Base-by-base conservation (phyloP, 2,329 filamentous ascomycete genomes). In the Exophiala aquamarina region DNA sequence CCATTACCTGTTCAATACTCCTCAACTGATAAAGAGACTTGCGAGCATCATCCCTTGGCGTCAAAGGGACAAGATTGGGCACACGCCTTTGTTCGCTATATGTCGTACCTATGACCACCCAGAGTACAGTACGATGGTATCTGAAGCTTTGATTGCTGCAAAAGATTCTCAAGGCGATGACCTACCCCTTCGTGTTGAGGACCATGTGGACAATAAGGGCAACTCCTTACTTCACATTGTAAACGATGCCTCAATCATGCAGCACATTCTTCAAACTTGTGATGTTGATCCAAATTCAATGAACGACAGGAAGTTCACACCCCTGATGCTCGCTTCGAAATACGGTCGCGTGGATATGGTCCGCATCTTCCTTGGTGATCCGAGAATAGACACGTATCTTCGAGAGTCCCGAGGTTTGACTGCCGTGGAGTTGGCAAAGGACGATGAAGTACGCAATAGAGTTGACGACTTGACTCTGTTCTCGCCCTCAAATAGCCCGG, bases 271-370 rank as follows among this genome's bases (percentile, higher is more conserved):
- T 28, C 79, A 87, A 46, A 80, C 85, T 50, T 95, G 91, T 68
- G 93, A 98, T 58, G 86, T 90, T n/a, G 90, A 98, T 63, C 88
- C 92, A 45, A 98, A 98, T 68, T 91, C 92, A 7, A 87, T 85
- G 7, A 98, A 98, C 62, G 91, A 97, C 59, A 95, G 89, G 70
- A 86, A 82, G 38, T 97, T 98, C 63, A 98, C 94, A 0, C 85
- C 93, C 2, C 75, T 98, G 47, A 98, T 98, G 93, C 87, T 98
- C 53, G 92, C 92, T 6, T 97, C 92, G 77, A 98, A 98, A 66
- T 98, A 97, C 63, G 93, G 93, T 26, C 82, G 93, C 53, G 86
- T 95, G 44, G 93, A 97, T 60, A 89, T 95, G 75, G 92, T 98
- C 14, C 79, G 91, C 49, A 84, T 85, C 8, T 76, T 98, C 4